Evolutionary conservation across 2,329 filamentous ascomycete species (phyloP), one percentile per base, ranked within the genome.

Genomic region (Aspergillus eucalypticola): DNA sequence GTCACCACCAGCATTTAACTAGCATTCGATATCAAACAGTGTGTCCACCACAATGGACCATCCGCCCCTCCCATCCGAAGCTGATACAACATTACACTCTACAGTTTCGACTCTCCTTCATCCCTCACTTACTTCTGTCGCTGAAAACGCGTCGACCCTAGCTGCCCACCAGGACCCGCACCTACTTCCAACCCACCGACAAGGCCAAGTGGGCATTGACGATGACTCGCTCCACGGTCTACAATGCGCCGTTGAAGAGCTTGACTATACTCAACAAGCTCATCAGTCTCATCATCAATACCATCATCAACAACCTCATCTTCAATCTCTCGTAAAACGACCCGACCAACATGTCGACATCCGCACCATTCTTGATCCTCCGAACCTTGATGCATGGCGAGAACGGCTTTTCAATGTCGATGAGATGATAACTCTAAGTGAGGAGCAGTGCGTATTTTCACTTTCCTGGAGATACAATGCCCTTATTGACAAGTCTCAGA

Each of bases 401-500:
- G 81, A 89, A 66, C 88, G 82, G 69, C 78, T 93, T 49, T 94
- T 93, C 73, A 83, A 90, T 69, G 87, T 92, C n/a, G 86, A 91
- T 66, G 87, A 90, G 48, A 84, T 83, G 49, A 89, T 93, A 60
- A 84, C 88, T 11, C 76, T 94, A 66, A 91, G 84, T 29, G 86
- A 92, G 73, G 88, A 92, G 63, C 84, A 93, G 87, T 91, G 83
- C 64, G 83, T 55, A 7, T 3, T n/a, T 10, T 74, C 8, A 23
- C 51, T 19, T 41, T 19, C 29, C 54, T 42, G 21, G 8, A 42
- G 11, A 17, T 19, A n/a, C 29, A 49, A 8, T 1, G 27, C 10
- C 25, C 42, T 25, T 38, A 0, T 52, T 2, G n/a, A 11, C 19
- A 7, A n/a, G 6, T 15, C 13, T 11, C 49, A 91, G 88, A 70